These are phyloP conservation scores for Trichoderma koningii DNA, from an alignment of 2,329 filamentous ascomycete species.

Conservation along the genomic window DNA sequence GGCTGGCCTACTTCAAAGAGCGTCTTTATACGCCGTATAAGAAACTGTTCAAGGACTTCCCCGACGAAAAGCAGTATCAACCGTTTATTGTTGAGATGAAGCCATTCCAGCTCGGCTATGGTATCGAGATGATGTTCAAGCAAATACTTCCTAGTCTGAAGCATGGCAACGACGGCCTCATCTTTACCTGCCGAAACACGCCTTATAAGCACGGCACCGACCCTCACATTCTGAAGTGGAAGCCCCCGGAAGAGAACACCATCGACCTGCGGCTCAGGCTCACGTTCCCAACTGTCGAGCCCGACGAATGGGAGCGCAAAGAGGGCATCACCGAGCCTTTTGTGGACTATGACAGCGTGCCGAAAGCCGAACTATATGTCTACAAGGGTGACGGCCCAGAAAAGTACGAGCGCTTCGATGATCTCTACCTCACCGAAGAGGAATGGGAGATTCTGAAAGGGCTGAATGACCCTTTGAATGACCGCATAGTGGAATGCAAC, in stretches of 20 bases:
- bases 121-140: constrained; percentile 87
- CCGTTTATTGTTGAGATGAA: constrained; percentile 87
- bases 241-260: constrained; percentile 91
- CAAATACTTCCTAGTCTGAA: constrained; percentile 79
- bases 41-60: constrained; percentile 63
- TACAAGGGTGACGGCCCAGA: constrained; percentile 61
- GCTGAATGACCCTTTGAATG: constrained; percentile 74
- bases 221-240: constrained; percentile 95
- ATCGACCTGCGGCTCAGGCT: constrained; percentile 86
- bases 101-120: constrained; percentile 85
- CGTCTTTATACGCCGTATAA: constrained; percentile 73
- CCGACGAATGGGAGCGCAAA: constrained; percentile 66
- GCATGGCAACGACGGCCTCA: constrained; percentile 94
- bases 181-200: constrained; percentile 92
- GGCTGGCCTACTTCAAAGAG: constrained; percentile 82
- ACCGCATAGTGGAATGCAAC: constrained; percentile 87
- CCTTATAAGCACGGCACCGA: constrained; percentile 90
- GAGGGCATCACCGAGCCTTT: constrained; percentile 65
- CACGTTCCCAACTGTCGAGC: constrained; percentile 71
- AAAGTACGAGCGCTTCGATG: constrained; percentile 65
- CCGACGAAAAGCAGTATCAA: constrained; percentile 68
- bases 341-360: constrained; percentile 77
- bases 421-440: constrained; percentile 67
- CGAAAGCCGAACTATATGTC: constrained; percentile 71
- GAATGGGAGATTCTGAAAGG: constrained; percentile 86